Evolutionary conservation across 1,284 basidiomycete species (phyloP).

Genomic region (Moniliophthora roreri): DNA sequence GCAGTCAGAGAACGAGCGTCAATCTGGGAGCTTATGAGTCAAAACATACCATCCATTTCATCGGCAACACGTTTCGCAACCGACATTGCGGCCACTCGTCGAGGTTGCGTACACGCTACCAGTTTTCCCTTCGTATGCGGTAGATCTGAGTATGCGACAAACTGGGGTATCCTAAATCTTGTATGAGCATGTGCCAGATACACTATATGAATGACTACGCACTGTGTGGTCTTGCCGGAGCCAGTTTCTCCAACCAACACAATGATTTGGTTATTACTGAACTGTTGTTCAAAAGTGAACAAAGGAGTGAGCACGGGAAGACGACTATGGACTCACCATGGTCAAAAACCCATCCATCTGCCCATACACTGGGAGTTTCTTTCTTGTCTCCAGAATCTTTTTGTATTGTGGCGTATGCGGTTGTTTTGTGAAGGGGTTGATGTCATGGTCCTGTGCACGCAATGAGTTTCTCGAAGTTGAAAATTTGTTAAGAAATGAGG

Average conservation of each 20-base stretch:
- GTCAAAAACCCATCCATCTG: slow-evolving; percentile 94
- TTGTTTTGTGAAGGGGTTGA: slow-evolving; percentile 87
- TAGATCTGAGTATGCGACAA: slow-evolving; percentile 91
- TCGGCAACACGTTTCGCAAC: slow-evolving; percentile 98
- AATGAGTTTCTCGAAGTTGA: neutral
- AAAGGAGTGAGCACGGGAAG: neutral
- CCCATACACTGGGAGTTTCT: slow-evolving; percentile 88
- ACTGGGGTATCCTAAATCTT: slow-evolving; percentile 84
- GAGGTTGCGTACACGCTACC: slow-evolving; percentile 96
- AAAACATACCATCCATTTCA: slow-evolving; percentile 90
- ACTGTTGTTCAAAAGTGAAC: slow-evolving; percentile 42
- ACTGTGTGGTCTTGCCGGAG: slow-evolving; percentile 98
- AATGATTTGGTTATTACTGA: slow-evolving; percentile 85
- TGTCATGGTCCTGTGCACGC: slow-evolving; percentile 65
- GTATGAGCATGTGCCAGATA: slow-evolving; percentile 23
- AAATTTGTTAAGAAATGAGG: neutral
- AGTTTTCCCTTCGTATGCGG: slow-evolving; percentile 87
- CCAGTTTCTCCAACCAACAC: slow-evolving; percentile 99
- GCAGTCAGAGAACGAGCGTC: neutral
- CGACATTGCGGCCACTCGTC: slow-evolving; percentile 97
- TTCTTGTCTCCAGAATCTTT: slow-evolving; percentile 84
- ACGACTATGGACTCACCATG: slow-evolving; percentile 57
- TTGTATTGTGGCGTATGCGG: slow-evolving; percentile 82
- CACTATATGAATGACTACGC: slow-evolving; percentile 27
- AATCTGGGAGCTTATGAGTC: neutral